Percentiles rank a stretch among this genome's conserved stretches.
phyloP scores from a whole-genome alignment of 78 protist genomes.

The Planoprotostelium fungivorum region DNA sequence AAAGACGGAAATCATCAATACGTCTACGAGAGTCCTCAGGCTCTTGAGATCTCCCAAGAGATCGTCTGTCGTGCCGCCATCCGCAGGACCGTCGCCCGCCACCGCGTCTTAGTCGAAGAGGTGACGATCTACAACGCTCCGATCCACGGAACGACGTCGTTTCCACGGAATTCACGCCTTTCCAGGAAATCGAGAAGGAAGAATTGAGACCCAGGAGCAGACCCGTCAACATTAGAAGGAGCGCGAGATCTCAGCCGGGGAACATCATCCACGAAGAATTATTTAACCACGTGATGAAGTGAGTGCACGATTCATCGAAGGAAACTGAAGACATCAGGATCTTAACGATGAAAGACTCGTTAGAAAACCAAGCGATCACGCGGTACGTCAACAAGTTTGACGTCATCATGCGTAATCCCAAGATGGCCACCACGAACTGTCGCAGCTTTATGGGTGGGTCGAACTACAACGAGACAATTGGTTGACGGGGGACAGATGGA shows the following conservation, averaged over 20 bases:
- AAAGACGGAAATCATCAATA: not conserved
- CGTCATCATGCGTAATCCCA: not conserved
- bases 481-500: not conserved
- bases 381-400: not conserved
- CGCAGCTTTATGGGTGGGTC: not conserved
- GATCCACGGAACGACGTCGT: not conserved
- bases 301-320: not conserved
- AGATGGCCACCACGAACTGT: not conserved
- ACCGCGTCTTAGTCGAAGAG: not conserved
- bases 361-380: not conserved
- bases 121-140: not conserved
- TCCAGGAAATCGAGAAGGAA: not conserved
- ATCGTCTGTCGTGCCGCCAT: not conserved
- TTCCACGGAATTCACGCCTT: not conserved
- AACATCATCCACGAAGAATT: not conserved
- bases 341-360: not conserved
- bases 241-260: not conserved
- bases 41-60: not conserved
- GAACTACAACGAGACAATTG: not conserved
- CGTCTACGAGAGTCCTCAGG: not conserved
- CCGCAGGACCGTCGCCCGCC: not conserved
- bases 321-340: not conserved
- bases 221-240: not conserved
- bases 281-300: not conserved
- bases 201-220: not conserved